phyloP scores from a whole-genome alignment of 139 green algal species.

The Trebouxia sp. region DNA sequence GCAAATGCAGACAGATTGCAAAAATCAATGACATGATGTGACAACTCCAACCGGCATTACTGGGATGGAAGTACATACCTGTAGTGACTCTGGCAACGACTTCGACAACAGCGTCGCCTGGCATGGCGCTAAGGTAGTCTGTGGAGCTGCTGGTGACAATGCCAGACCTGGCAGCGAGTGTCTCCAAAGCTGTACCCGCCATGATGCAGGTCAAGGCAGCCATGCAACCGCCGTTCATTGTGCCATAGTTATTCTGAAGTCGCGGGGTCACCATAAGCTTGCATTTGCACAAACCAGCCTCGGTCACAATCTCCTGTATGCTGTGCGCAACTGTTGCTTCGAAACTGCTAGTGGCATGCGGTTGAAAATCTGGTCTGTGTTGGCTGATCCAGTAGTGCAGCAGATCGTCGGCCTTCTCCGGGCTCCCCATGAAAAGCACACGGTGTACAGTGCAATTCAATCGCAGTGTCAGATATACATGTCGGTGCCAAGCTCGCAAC shows the following conservation, averaged over 20 bases:
- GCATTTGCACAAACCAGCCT: neutral
- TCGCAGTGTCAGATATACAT: too few species aligned
- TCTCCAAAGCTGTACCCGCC: conserved; percentile 18
- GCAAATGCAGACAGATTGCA: too few species aligned
- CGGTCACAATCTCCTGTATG: neutral
- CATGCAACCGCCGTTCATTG: conserved; percentile 14
- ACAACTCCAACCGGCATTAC: too few species aligned
- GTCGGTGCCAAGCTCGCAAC: too few species aligned
- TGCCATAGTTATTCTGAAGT: conserved; percentile 22
- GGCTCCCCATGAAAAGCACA: conserved; percentile 22
- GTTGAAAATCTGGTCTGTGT: conserved; percentile 10
- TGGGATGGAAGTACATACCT: too few species aligned
- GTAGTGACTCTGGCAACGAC: neutral
- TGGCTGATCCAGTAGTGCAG: conserved; percentile 11
- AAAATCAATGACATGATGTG: too few species aligned
- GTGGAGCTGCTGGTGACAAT: conserved; percentile 17
- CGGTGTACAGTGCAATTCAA: too few species aligned
- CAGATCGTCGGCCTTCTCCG: neutral
- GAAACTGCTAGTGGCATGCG: neutral
- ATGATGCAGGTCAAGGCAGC: conserved; percentile 10
- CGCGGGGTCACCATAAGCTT: conserved; percentile 2
- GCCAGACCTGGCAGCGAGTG: conserved; percentile 22
- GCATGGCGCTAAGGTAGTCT: conserved; percentile 16
- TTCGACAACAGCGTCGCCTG: neutral
- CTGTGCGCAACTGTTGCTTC: conserved; percentile 13